These are phyloP conservation scores for Mallotus nudiflorus DNA, from an alignment of 345 rosid species.

Conservation along the genomic window DNA sequence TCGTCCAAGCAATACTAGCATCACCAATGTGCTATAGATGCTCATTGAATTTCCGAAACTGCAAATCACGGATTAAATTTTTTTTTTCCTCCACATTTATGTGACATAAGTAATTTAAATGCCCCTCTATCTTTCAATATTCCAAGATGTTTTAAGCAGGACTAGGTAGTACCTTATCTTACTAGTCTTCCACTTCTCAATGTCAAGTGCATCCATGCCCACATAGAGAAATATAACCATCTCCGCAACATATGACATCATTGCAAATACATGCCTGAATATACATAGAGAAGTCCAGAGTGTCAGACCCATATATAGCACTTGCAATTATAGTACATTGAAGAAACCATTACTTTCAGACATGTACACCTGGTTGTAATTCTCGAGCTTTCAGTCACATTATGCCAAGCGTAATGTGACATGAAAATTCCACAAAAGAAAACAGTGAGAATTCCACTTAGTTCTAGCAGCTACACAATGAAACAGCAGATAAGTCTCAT, in stretches of 20 bases:
- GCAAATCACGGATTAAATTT: slow-evolving; percentile 17
- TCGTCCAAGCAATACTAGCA: slow-evolving; percentile 60
- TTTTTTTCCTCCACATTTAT: background rate
- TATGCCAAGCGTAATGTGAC: slow-evolving; percentile 75
- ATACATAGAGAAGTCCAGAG: slow-evolving; percentile 3
- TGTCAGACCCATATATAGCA: too few species aligned
- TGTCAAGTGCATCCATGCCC: slow-evolving; percentile 91
- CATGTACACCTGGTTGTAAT: slow-evolving; percentile 68
- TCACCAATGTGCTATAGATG: slow-evolving; percentile 49
- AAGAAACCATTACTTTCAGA: too few species aligned
- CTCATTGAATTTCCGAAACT: slow-evolving; percentile 55
- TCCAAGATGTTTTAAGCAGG: background rate
- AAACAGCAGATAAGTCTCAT: background rate
- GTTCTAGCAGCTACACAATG: slow-evolving; percentile 59
- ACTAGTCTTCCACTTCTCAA: slow-evolving; percentile 77
- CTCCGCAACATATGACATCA: slow-evolving; percentile 86
- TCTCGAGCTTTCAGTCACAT: slow-evolving; percentile 62
- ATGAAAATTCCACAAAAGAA: slow-evolving; percentile 85
- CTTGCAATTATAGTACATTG: too few species aligned
- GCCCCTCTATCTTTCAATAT: background rate
- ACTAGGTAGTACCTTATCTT: slow-evolving; percentile 51
- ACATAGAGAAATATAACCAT: slow-evolving; percentile 88
- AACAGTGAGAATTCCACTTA: slow-evolving; percentile 91
- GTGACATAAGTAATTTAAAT: background rate
- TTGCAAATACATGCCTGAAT: slow-evolving; percentile 77